Conservation (phyloP, 352 stramenopile genomes). For the Chrysophaeum taylorii region DNA sequence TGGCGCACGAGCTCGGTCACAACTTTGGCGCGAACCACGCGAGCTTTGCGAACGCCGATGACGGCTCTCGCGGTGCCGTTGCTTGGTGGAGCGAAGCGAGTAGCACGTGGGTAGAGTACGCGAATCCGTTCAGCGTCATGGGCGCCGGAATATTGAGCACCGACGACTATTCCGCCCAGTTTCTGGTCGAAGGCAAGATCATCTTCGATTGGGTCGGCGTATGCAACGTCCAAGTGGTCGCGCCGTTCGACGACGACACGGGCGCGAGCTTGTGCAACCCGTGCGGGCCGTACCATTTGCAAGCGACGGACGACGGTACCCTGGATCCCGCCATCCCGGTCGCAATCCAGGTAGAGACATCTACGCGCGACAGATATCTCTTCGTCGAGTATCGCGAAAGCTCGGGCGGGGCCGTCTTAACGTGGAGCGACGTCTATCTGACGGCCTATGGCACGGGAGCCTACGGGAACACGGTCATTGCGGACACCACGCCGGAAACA, state of each 20-base stretch:
- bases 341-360: background rate
- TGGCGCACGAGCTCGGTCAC: constrained; percentile 1
- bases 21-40: too few relatives aligned
- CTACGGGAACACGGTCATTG: background rate
- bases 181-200: background rate
- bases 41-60: too few relatives aligned
- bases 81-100: background rate
- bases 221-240: background rate
- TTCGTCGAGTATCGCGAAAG: background rate
- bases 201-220: background rate
- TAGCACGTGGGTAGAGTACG: background rate
- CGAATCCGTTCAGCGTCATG: background rate
- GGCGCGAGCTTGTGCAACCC: background rate
- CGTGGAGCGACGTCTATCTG: background rate
- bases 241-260: background rate
- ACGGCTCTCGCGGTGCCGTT: too few relatives aligned
- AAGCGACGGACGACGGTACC: background rate
- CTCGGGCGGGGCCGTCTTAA: background rate
- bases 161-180: background rate
- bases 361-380: background rate
- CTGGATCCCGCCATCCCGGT: background rate
- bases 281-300: background rate
- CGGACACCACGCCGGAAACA: background rate
- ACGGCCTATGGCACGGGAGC: background rate
- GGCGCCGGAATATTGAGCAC: background rate